Base-by-base conservation (phyloP, 768 basidiomycete species). In the Thelephora aurantiotincta region DNA sequence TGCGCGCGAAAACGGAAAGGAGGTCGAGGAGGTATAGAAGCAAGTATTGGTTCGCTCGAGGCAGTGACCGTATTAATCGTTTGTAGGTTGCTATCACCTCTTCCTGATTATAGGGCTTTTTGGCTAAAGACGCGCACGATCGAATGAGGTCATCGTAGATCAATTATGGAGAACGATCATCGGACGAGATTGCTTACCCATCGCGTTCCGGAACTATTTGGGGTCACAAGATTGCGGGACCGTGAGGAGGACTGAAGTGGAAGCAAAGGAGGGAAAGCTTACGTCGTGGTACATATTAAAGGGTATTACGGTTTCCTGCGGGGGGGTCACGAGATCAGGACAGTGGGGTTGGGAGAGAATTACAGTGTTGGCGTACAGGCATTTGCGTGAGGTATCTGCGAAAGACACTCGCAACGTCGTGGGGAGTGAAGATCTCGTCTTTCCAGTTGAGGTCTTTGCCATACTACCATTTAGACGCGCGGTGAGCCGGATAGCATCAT, bases 381-480 rank as follows among this genome's bases (percentile, higher is more conserved):
- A 98, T 90, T 60, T 87, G 85, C 0, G 93, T 98, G 44, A 99
- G 77, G 64, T 90, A 99, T 68, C 94, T 69, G 50, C 94, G 76
- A 59, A 98, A 91, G 47, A 99, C 91, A 55, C 88, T 96, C 16
- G 94, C 94, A 45, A 96, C 91, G 60, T 99, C 94, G 61, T 99
- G 94, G 12, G 90, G 77, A n/a, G 84, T 94, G 61, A 83, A 97
- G 16, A 74, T 69, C 57, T 86, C 81, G 50, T 76, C 68, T 58
- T 80, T 82, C 92, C 94, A 97, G 55, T 96, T 85, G 36, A 99
- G 68, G 46, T 79, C 75, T 65, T 96, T 97, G 50, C 94, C 94
- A 55, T 89, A 99, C 92, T 94, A 44, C 41, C 46, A 33, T 38
- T 19, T 12, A 19, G 42, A 19, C 41, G 46, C 2, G 19, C 2